phyloP scores from a whole-genome alignment of 129 eudicot genomes.

The Sambucus nigra region DNA sequence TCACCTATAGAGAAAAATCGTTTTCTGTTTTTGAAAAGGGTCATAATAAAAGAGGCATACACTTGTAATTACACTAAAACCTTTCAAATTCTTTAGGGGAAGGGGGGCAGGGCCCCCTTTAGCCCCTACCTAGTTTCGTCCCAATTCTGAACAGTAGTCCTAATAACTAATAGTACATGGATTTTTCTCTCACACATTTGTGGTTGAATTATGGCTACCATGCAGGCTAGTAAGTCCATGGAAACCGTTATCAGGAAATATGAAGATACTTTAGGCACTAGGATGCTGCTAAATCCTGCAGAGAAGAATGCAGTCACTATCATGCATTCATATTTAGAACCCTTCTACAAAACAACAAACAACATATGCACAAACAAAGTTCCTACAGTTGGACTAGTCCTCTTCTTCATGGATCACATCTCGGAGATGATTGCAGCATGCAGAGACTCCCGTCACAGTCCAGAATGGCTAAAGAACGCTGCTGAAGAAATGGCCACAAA shows the following conservation, averaged over 20 bases:
- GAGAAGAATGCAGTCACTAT: constrained; percentile 65
- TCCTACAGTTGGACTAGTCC: constrained; percentile 74
- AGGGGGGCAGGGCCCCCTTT: no score
- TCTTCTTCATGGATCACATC: constrained; percentile 96
- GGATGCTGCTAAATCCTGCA: constrained; percentile 48
- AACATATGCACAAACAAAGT: constrained; percentile 71
- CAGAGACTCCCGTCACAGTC: constrained; percentile 68
- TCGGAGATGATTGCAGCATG: constrained; percentile 65
- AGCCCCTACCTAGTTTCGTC: no score
- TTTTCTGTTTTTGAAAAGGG: no score
- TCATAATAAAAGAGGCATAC: no score
- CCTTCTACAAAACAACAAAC: constrained; percentile 79
- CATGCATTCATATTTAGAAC: constrained; percentile 66
- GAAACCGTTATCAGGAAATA: constrained; percentile 55
- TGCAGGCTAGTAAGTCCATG: constrained; percentile 74
- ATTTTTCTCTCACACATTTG: not conserved
- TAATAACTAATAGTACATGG: no score
- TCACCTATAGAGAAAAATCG: no score
- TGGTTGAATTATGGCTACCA: not conserved
- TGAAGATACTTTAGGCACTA: constrained; percentile 56
- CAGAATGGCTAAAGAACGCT: constrained; percentile 79
- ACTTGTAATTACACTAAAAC: no score
- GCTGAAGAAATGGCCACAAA: constrained; percentile 66
- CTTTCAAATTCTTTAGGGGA: no score
- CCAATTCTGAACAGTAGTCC: no score